Conservation (phyloP, 495 filamentous ascomycete genomes). For the Darksidea phi region DNA sequence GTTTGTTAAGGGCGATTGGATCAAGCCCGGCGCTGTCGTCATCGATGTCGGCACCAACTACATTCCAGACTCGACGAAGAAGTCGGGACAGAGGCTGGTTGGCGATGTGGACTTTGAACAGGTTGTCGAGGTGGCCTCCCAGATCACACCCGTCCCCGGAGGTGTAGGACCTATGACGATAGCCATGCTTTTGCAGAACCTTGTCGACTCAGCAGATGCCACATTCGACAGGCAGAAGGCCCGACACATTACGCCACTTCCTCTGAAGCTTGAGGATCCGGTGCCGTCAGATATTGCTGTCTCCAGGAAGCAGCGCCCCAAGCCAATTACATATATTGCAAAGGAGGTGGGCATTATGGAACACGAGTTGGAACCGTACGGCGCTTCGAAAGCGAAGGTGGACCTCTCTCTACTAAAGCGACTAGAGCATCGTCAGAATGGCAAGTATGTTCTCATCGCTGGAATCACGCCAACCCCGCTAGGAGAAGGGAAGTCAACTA, state of each 20-base stretch:
- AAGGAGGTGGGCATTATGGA: constrained; percentile 81
- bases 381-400: constrained; percentile 92
- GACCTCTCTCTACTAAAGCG: constrained; percentile 77
- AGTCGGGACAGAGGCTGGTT: constrained; percentile 89
- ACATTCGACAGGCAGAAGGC: constrained; percentile 81
- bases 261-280: constrained; percentile 68
- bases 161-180: constrained; percentile 99
- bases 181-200: constrained; percentile 93
- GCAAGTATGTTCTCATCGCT: constrained; percentile 85
- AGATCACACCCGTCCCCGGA: constrained; percentile 94
- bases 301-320: constrained; percentile 84
- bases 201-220: constrained; percentile 74
- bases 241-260: constrained; percentile 72
- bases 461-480: constrained; percentile 98
- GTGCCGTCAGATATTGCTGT: constrained; percentile 94
- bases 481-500: constrained; percentile 97
- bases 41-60: constrained; percentile 99
- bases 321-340: constrained; percentile 79
- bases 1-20: constrained; percentile 90
- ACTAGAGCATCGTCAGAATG: constrained; percentile 80
- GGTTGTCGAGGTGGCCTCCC: constrained; percentile 81
- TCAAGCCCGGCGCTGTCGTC: constrained; percentile 90
- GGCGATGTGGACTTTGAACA: constrained; percentile 93
- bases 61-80: constrained; percentile 88
- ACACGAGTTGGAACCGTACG: constrained; percentile 90